Evolutionary conservation across 306 rosid species (phyloP).

Genomic region (Vigna reflexopilosa): DNA sequence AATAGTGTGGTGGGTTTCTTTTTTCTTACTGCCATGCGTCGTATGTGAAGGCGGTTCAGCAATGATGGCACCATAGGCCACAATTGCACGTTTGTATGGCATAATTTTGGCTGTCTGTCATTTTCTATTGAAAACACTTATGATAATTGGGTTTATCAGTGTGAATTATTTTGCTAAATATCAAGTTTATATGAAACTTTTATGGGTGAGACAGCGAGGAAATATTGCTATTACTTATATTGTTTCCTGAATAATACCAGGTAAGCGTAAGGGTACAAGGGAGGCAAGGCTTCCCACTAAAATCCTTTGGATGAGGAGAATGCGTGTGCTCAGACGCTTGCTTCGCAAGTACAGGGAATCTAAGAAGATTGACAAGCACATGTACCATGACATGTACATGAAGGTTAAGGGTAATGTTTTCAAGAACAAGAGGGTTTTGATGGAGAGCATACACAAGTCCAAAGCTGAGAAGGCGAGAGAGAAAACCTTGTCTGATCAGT

Average conservation of each 20-base stretch:
- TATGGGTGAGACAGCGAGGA: not conserved
- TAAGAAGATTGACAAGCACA: constrained; percentile 93
- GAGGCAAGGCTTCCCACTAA: constrained; percentile 98
- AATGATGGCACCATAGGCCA: no score
- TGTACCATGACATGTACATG: constrained; percentile 99
- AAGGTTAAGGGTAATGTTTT: constrained; percentile 97
- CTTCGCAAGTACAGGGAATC: constrained; percentile 95
- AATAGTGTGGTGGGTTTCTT: no score
- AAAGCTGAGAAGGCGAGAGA: constrained; percentile 99
- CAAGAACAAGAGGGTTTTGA: constrained; percentile 92
- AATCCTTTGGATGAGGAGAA: constrained; percentile 95
- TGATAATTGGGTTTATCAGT: not conserved
- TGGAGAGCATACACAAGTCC: constrained; percentile 97
- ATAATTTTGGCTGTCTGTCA: not conserved
- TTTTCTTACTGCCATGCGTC: no score
- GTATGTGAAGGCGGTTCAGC: no score
- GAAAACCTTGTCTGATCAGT: constrained; percentile 92
- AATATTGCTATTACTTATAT: not conserved
- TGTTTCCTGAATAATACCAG: constrained; percentile 46
- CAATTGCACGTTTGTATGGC: not conserved
- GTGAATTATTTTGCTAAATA: not conserved
- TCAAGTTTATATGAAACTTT: not conserved
- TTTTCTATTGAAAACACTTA: not conserved
- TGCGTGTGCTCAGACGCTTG: constrained; percentile 94
- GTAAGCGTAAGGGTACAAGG: constrained; percentile 96